Evolutionary conservation across 345 rosid species (phyloP).

Genomic region (Zanthoxylum bungeanum): DNA sequence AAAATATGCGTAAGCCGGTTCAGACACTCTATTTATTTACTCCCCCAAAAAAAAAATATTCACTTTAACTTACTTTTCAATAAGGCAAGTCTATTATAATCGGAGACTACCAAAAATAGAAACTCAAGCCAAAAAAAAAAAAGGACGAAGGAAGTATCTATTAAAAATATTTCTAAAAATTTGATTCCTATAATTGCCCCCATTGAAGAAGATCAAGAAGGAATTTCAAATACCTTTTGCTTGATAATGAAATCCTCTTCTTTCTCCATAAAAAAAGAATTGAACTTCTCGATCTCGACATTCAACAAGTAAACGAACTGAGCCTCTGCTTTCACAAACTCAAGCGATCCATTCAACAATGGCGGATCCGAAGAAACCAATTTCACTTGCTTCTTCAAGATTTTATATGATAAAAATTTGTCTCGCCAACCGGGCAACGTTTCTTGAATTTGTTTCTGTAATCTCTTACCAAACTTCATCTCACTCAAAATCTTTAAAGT

Average conservation of each 20-base stretch:
- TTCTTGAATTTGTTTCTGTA: conserved; percentile 73
- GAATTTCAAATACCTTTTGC: conserved; percentile 48
- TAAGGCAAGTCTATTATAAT: no score
- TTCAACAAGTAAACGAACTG: conserved; percentile 59
- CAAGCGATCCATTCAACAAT: neutral
- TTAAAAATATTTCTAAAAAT: no score
- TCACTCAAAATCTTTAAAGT: no score
- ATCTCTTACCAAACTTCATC: conserved; percentile 90
- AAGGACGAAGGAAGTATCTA: no score
- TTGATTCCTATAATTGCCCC: no score
- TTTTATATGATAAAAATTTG: conserved; percentile 72
- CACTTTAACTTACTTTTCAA: no score
- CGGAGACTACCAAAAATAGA: no score
- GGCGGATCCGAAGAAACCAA: conserved; percentile 40
- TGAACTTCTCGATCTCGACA: conserved; percentile 83
- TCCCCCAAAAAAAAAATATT: no score
- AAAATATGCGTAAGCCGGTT: no score
- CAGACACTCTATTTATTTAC: no score
- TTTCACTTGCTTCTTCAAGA: conserved; percentile 69
- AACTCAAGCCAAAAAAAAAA: no score
- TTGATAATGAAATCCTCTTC: conserved; percentile 90
- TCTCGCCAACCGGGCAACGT: conserved; percentile 79
- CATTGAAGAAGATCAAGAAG: neutral
- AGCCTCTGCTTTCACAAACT: conserved; percentile 38
- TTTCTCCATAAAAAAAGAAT: conserved; percentile 74